These are phyloP conservation scores for Flaveria sonorensis DNA, from an alignment of 129 eudicot genomes.

Conservation along the genomic window DNA sequence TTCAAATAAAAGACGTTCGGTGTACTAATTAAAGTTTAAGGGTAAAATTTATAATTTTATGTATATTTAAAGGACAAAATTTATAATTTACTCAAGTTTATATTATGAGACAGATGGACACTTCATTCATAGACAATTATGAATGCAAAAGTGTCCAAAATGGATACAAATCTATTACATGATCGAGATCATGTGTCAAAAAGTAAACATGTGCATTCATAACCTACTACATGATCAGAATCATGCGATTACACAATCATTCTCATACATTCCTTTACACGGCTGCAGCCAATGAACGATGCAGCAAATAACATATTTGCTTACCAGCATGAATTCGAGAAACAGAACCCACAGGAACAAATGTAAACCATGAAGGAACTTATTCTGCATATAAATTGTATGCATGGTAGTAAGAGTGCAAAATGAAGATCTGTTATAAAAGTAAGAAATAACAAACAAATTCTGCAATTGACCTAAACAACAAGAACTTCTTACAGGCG, in stretches of 20 bases:
- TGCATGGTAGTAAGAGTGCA: slow-evolving; percentile 17
- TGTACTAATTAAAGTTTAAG: no score
- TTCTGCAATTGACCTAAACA: not conserved
- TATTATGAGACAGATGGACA: not conserved
- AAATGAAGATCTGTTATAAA: slow-evolving; percentile 27
- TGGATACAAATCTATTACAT: not conserved
- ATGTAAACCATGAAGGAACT: not conserved
- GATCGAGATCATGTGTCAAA: not conserved
- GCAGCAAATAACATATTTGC: slow-evolving; percentile 3
- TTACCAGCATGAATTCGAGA: slow-evolving; percentile 22
- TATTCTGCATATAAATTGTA: slow-evolving; percentile 26
- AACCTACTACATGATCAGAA: not conserved
- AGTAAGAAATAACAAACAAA: not conserved
- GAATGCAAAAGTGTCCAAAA: not conserved
- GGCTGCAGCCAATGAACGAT: slow-evolving; percentile 7
- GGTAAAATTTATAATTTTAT: no score
- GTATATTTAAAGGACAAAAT: no score
- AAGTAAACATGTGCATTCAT: not conserved
- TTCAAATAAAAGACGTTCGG: no score
- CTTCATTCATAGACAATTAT: not conserved
- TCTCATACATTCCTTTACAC: slow-evolving; percentile 4
- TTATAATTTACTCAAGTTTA: no score
- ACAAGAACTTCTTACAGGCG: slow-evolving; percentile 8
- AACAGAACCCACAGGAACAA: slow-evolving; percentile 12
- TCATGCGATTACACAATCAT: slow-evolving; percentile 14